Base-by-base conservation (phyloP, 2,329 filamentous ascomycete genomes). In the Chrysosporium queenslandicum region DNA sequence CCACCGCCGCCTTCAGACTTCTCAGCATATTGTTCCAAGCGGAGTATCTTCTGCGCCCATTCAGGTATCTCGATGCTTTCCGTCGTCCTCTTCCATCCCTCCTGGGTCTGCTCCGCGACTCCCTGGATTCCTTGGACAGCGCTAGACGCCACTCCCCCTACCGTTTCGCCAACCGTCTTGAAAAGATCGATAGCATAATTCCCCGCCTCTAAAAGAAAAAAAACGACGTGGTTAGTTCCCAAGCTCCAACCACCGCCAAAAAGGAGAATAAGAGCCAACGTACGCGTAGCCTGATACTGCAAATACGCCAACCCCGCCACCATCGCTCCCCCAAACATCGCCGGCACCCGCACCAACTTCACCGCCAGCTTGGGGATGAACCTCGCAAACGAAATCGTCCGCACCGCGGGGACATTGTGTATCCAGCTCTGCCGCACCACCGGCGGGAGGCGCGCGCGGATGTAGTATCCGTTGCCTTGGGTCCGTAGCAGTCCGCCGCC, bases 261-360 rank as follows among this genome's bases (percentile, higher is more conserved):
- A 54, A 1, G 11, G 9, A n/a, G 23, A 58, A 37, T 1, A 49
- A 32, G 37, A 37, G 40, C 27, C 43, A 55, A 78, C 86, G 57
- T 78, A 90, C 86, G 86, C 52, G 84, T 82, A 57, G 92, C 91
- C 70, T 98, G 92, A 66, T 98, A 97, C 66, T 98, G 92, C 46
- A 98, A 73, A 78, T 95, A 98, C 23, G 89, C 89, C 54, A 94
- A 73, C 2, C 86, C 87, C 12, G 87, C 90, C 59, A 98, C 80
- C 63, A 89, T 87, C 43, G 90, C 79, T 39, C 88, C 89, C 39
- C 91, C 92, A 63, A 95, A 90, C 73, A 96, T 85, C 53, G 92
- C 92, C 18, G 92, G 92, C 51, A 95, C 76, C 53, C 89, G 82
- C 32, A 83, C 78, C 60, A 98, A 85, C 73, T 96, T 98, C 64